Conservation (phyloP, 2,329 filamentous ascomycete genomes). For the Microascus cirrosus region DNA sequence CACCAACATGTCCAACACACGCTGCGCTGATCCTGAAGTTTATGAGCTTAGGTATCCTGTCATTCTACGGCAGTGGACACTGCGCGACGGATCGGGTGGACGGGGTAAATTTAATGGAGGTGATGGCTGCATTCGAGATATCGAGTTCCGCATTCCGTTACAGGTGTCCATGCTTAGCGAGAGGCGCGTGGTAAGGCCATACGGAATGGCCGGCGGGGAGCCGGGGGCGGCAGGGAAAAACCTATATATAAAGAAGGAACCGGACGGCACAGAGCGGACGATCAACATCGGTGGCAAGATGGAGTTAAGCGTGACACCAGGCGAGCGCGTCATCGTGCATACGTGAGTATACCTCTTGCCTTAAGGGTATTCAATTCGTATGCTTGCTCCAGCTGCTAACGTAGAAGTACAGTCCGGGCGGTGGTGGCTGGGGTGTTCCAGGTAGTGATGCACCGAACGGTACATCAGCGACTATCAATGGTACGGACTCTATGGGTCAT, state of each 20-base stretch:
- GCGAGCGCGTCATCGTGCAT: constrained; percentile 44
- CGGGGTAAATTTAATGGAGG: not conserved
- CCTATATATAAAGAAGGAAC: constrained; percentile 70
- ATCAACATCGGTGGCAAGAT: constrained; percentile 49
- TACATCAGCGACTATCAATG: not conserved
- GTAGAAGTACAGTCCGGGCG: not conserved
- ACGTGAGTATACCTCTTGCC: not conserved
- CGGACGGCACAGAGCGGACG: constrained; percentile 21
- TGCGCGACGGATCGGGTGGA: constrained; percentile 36
- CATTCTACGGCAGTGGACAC: constrained; percentile 18
- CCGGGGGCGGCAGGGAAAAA: constrained; percentile 70
- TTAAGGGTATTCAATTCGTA: not conserved
- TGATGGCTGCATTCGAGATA: constrained; percentile 44
- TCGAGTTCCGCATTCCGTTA: constrained; percentile 60
- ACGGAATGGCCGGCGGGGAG: constrained; percentile 59
- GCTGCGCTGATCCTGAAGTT: constrained; percentile 23
- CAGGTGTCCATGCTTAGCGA: constrained; percentile 62
- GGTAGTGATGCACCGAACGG: not conserved
- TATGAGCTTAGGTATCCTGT: constrained; percentile 22
- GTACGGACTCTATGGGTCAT: not conserved
- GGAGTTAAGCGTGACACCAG: constrained; percentile 45
- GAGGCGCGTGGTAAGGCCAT: constrained; percentile 57
- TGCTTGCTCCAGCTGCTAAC: not conserved
- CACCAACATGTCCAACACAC: constrained; percentile 24
- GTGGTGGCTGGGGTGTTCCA: not conserved